phyloP scores from a whole-genome alignment of 1,139 yeast species.

The Saccharomycopsis hybrid region DNA sequence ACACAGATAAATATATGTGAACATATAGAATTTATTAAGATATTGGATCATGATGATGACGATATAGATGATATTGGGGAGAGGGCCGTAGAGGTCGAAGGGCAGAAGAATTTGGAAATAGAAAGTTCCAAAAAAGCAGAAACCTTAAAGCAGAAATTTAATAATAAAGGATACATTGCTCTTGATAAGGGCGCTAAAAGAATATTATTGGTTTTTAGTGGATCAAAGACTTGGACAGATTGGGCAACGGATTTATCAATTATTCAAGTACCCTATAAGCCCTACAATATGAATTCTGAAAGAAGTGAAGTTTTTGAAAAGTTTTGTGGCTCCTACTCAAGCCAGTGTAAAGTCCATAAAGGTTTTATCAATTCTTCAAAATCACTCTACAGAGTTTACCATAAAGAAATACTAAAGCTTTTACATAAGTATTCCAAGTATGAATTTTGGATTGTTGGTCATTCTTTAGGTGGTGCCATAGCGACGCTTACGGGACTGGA shows the following conservation, averaged over 20 bases:
- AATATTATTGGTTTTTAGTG: slow-evolving; percentile 36
- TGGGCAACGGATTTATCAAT: slow-evolving; percentile 37
- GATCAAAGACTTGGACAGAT: slow-evolving; percentile 37
- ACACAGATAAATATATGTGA: not conserved
- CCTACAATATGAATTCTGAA: slow-evolving; percentile 21
- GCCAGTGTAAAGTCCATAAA: slow-evolving; percentile 36
- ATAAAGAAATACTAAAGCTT: slow-evolving; percentile 28
- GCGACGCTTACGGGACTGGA: slow-evolving; percentile 58
- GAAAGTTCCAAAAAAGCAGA: too few species aligned
- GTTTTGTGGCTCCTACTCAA: too few species aligned
- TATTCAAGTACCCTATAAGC: slow-evolving; percentile 33
- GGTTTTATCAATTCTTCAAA: slow-evolving; percentile 31
- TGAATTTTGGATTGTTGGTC: slow-evolving; percentile 52
- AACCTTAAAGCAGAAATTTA: too few species aligned
- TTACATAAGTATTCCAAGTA: slow-evolving; percentile 38
- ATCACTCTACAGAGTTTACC: slow-evolving; percentile 29
- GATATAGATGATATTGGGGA: too few species aligned
- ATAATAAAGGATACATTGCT: slow-evolving; percentile 34
- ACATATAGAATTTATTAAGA: slow-evolving; percentile 9
- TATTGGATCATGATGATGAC: slow-evolving; percentile 2
- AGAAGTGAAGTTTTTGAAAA: slow-evolving; percentile 25
- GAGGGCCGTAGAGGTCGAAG: too few species aligned
- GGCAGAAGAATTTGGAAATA: too few species aligned
- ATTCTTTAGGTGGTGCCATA: slow-evolving; percentile 69
- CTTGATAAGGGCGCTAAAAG: slow-evolving; percentile 30